Base-by-base conservation (phyloP, 345 rosid genomes). In the Hibiscus mutabilis region DNA sequence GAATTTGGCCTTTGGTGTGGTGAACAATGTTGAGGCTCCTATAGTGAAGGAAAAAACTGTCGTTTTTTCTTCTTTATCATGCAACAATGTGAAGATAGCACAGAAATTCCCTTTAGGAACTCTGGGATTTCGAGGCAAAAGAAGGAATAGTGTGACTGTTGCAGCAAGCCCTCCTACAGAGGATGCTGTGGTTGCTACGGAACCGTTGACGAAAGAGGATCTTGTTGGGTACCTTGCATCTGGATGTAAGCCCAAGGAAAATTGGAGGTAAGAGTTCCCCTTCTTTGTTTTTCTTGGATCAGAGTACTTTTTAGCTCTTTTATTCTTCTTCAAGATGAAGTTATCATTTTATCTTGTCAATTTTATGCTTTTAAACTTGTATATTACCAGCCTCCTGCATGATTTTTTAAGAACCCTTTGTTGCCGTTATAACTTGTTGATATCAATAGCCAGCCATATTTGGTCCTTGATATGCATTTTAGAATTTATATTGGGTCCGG, bases 161-260 rank as follows among this genome's bases (percentile, higher is more conserved):
- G 93, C 92, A 46, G 96, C 97, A 3, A 95, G 99, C 62, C 96
- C 97, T 79, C 98, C 98, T 0, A 92, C 90, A 2, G 99, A 92
- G 69, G 97, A 92, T 66, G 90, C 89, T 42, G 88, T 80, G 11
- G 77, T 89, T 75, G 85, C 80, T 16, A 66, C 89, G 1, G 96
- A 89, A 67, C 99, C 99, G n/a, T 81, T 95, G 44, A 92, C 93
- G 0, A 90, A 86, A 71, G 97, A 90, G 82, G 98, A 95, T 85
- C 97, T 95, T 64, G 83, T 95, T 5, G 85, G 76, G 31, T 92
- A 92, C 76, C 97, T 95, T 80, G 97, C 90, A 69, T 92, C 99
- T 64, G 99, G 99, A 29, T 95, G 99, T 85, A 95, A 95, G 82
- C 62, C 94, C 2, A 92, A 90, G 83, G 99, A 95, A 44, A 80